These are phyloP conservation scores for Candida maris DNA, from an alignment of 805 yeast genomes.

Conservation along the genomic window DNA sequence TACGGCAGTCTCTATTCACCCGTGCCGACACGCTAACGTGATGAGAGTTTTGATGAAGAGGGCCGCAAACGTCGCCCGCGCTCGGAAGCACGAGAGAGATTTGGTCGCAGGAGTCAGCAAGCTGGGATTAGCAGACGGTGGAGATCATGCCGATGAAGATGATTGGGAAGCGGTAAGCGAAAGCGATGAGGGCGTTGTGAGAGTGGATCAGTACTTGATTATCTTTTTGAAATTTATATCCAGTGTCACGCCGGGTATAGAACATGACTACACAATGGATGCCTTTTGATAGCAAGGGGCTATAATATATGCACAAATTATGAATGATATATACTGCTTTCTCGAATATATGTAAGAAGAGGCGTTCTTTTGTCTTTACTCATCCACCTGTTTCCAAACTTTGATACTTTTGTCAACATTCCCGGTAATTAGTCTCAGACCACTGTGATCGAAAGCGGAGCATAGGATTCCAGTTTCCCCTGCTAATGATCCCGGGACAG, in stretches of 20 bases:
- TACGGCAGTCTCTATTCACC: conserved; percentile 87
- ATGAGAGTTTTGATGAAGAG: conserved; percentile 83
- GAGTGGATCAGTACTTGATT: conserved; percentile 88
- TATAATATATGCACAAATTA: too few relatives aligned
- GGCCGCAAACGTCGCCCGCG: conserved; percentile 49
- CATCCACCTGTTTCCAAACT: conserved; percentile 58
- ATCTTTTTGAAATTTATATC: conserved; percentile 91
- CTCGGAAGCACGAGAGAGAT: conserved; percentile 25
- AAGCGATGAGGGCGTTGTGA: conserved; percentile 39
- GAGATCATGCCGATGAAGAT: conserved; percentile 32
- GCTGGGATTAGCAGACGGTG: conserved; percentile 41
- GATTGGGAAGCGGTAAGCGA: conserved; percentile 53
- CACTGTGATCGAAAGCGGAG: conserved; percentile 73
- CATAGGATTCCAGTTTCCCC: conserved; percentile 67
- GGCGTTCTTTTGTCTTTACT: conserved; percentile 9
- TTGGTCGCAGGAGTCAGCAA: conserved; percentile 43
- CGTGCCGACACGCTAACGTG: conserved; percentile 92
- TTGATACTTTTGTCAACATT: conserved; percentile 87
- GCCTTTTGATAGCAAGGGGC: conserved; percentile 71
- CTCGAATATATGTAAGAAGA: too few relatives aligned
- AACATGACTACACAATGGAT: conserved; percentile 98
- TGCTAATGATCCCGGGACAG: conserved; percentile 67
- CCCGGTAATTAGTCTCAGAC: conserved; percentile 77
- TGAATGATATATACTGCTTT: too few relatives aligned
- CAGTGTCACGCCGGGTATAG: conserved; percentile 96